Conservation (phyloP, 805 yeast genomes). For the Vanderwaltozyma polyspora region DNA sequence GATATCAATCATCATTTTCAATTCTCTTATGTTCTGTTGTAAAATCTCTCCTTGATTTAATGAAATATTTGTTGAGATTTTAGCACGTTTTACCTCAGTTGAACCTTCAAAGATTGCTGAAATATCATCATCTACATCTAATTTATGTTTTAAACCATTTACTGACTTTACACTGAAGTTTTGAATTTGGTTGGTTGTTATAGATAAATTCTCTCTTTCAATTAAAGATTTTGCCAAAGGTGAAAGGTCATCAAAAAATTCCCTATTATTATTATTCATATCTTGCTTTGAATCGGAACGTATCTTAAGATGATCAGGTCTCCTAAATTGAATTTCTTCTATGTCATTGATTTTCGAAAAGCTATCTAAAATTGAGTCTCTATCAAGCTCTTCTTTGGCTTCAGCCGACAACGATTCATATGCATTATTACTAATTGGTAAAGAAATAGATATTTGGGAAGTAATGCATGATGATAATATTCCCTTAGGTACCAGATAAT, state of each 20-base stretch:
- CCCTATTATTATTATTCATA: neutral
- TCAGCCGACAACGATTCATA: slow-evolving; percentile 1
- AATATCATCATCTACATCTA: neutral
- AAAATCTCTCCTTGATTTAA: slow-evolving; percentile 15
- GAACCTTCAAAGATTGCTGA: neutral
- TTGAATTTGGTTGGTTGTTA: slow-evolving; percentile 3
- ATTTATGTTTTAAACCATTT: neutral
- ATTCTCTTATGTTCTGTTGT: slow-evolving; percentile 14
- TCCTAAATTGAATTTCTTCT: slow-evolving; percentile 8
- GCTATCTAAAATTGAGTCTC: neutral
- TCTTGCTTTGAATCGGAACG: neutral
- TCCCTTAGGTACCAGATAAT: slow-evolving; percentile 22
- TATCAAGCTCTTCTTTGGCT: neutral
- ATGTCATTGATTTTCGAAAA: neutral
- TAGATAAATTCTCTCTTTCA: slow-evolving; percentile 1
- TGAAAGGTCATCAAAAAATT: slow-evolving; percentile 14
- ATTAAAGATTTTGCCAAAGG: slow-evolving; percentile 14
- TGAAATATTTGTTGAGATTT: slow-evolving; percentile 11
- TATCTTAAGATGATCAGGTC: slow-evolving; percentile 12
- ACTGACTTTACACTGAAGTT: neutral
- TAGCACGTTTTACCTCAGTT: slow-evolving; percentile 8
- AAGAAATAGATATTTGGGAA: slow-evolving; percentile 5
- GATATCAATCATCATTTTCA: slow-evolving; percentile 6
- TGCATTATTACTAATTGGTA: slow-evolving; percentile 4
- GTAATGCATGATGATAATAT: slow-evolving; percentile 11